Evolutionary conservation across 805 yeast species (phyloP).

Genomic region (Dipodascus albidus): DNA sequence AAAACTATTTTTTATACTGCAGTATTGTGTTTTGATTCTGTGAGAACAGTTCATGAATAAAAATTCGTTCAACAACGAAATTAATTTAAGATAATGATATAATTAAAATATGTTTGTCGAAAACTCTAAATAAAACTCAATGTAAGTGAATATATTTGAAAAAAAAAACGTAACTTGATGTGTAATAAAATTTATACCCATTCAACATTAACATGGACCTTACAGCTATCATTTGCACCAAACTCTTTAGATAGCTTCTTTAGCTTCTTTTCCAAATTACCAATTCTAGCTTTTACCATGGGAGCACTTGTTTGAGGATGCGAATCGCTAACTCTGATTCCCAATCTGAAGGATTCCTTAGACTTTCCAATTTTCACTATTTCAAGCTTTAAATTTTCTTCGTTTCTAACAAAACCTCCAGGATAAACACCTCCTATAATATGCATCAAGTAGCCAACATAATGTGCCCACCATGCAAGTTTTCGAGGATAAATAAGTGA

Average conservation of each 20-base stretch:
- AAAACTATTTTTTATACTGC: background rate
- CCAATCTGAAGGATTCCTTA: constrained; percentile 15
- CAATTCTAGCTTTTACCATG: constrained; percentile 37
- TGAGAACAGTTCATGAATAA: background rate
- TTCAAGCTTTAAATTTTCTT: constrained; percentile 12
- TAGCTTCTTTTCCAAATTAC: constrained; percentile 47
- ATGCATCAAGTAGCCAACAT: constrained; percentile 62
- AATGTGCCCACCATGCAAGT: constrained; percentile 59
- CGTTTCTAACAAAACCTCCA: constrained; percentile 63
- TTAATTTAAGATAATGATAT: no score
- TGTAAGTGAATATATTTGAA: background rate
- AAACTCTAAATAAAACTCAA: background rate
- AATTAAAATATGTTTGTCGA: no score
- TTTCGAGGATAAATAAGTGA: constrained; percentile 27
- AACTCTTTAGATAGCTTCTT: constrained; percentile 37
- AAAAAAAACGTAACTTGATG: background rate
- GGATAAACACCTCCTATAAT: constrained; percentile 74
- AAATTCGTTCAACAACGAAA: no score
- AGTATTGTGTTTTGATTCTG: background rate
- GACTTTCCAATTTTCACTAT: constrained; percentile 9
- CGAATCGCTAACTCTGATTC: constrained; percentile 13
- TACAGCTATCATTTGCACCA: constrained; percentile 10
- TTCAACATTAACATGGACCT: constrained; percentile 12
- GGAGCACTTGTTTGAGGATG: constrained; percentile 17
- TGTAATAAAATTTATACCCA: constrained; percentile 10